These are phyloP conservation scores for Ophiocordyceps camponoti-rufipedis DNA, from an alignment of 2,329 filamentous ascomycete genomes.

Conservation along the genomic window DNA sequence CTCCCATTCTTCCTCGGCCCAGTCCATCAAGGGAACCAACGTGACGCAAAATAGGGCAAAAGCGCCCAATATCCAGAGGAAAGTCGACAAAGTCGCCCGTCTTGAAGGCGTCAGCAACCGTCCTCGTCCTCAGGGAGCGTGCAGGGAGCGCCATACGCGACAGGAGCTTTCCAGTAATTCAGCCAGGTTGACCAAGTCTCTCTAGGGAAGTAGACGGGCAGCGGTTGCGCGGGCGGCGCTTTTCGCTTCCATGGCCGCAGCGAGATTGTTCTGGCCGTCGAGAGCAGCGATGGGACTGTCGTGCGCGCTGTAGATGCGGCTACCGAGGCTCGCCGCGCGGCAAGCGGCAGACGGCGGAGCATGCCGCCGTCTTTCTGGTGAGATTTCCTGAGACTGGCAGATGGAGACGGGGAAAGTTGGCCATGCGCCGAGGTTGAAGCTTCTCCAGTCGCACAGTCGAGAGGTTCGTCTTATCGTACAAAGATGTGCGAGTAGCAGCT, in stretches of 20 bases:
- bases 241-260: conserved; percentile 15
- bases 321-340: conserved; percentile 6
- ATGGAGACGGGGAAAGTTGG: too few species aligned
- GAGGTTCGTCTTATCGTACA: too few species aligned
- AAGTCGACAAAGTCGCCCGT: too few species aligned
- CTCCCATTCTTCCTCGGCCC: conserved; percentile 22
- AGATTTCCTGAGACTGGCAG: neutral
- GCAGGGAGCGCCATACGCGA: conserved; percentile 8
- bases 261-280: conserved; percentile 11
- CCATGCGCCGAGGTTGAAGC: too few species aligned
- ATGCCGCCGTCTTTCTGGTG: conserved; percentile 3
- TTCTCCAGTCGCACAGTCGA: too few species aligned
- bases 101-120: too few species aligned
- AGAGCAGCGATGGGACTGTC: conserved; percentile 6
- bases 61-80: neutral
- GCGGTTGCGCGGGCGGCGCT: conserved; percentile 2
- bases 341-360: conserved; percentile 7
- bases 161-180: conserved; percentile 7
- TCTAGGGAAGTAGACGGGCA: conserved; percentile 16
- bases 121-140: too few species aligned
- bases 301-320: conserved; percentile 7
- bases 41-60: neutral
- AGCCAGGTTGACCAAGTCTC: neutral
- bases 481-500: too few species aligned
- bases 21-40: conserved; percentile 7